Percentiles rank a stretch among this genome's conserved stretches.
Conservation (phyloP, 2,329 filamentous ascomycete species). For the Dendryphion nanum region DNA sequence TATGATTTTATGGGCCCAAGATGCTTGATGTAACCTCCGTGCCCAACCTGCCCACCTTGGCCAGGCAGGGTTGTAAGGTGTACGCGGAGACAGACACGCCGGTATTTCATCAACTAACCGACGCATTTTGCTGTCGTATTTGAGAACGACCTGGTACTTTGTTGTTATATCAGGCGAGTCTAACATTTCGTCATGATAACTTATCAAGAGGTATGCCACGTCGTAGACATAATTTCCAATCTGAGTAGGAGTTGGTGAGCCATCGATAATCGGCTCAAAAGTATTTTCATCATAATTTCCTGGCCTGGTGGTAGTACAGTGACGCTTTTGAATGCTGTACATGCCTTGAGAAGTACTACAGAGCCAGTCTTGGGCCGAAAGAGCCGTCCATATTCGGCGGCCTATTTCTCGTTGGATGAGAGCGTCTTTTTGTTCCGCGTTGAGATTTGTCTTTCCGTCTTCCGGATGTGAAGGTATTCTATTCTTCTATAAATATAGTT, state of each 20-base stretch:
- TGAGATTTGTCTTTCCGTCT: slow-evolving; percentile 17
- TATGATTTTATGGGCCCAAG: slow-evolving; percentile 45
- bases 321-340: slow-evolving; percentile 37
- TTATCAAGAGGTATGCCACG: slow-evolving; percentile 39
- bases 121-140: slow-evolving; percentile 41
- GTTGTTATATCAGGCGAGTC: slow-evolving; percentile 32
- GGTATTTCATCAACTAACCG: slow-evolving; percentile 35
- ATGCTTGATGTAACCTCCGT: slow-evolving; percentile 38
- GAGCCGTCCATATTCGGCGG: slow-evolving; percentile 40
- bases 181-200: slow-evolving; percentile 39
- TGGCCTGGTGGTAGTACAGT: slow-evolving; percentile 36
- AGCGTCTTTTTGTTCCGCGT: slow-evolving; percentile 21
- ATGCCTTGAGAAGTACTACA: slow-evolving; percentile 41
- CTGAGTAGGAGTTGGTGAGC: slow-evolving; percentile 29
- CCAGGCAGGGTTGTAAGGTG: slow-evolving; percentile 37
- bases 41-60: slow-evolving; percentile 44
- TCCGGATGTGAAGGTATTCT: slow-evolving; percentile 27
- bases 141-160: slow-evolving; percentile 42
- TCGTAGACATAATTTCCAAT: slow-evolving; percentile 30
- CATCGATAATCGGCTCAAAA: slow-evolving; percentile 16
- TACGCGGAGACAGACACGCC: slow-evolving; percentile 30
- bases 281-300: slow-evolving; percentile 39
- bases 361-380: slow-evolving; percentile 46
- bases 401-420: slow-evolving; percentile 38
- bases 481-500: neutral